These are phyloP conservation scores for Cladosporium oxysporum DNA, from an alignment of 2,329 filamentous ascomycete genomes.

Conservation along the genomic window DNA sequence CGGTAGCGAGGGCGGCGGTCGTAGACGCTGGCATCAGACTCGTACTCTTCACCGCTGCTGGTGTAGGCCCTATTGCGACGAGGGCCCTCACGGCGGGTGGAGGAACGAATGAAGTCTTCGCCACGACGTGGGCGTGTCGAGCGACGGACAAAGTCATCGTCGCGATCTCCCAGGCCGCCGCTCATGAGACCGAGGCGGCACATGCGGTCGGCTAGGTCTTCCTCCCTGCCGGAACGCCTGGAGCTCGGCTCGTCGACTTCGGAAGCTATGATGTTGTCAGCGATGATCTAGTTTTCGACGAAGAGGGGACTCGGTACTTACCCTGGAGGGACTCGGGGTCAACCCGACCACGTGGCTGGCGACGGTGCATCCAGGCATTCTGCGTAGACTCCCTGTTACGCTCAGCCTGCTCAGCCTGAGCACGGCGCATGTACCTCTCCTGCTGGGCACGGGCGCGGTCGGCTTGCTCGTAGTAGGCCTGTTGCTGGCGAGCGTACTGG, in stretches of 20 bases:
- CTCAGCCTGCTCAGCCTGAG: background rate
- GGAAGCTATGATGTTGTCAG: background rate
- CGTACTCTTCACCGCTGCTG: background rate
- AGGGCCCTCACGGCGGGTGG: background rate
- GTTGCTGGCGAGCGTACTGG: background rate
- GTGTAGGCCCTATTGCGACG: background rate
- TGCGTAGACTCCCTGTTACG: background rate
- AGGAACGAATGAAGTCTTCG: background rate
- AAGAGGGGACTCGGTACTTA: background rate
- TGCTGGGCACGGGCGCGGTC: background rate
- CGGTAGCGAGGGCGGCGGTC: background rate
- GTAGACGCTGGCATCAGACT: background rate
- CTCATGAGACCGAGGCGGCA: background rate
- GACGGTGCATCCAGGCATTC: background rate
- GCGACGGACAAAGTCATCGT: background rate
- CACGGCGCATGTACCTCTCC: background rate
- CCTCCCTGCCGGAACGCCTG: background rate
- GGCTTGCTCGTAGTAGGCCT: background rate
- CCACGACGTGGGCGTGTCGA: too few species aligned
- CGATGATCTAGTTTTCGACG: background rate
- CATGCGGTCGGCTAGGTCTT: background rate
- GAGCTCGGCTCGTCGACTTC: background rate
- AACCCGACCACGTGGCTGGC: background rate
- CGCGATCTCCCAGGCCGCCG: background rate
- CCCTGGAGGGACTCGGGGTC: background rate